Base-by-base conservation (phyloP, 2,329 filamentous ascomycete species). In the Exophiala bonariae region DNA sequence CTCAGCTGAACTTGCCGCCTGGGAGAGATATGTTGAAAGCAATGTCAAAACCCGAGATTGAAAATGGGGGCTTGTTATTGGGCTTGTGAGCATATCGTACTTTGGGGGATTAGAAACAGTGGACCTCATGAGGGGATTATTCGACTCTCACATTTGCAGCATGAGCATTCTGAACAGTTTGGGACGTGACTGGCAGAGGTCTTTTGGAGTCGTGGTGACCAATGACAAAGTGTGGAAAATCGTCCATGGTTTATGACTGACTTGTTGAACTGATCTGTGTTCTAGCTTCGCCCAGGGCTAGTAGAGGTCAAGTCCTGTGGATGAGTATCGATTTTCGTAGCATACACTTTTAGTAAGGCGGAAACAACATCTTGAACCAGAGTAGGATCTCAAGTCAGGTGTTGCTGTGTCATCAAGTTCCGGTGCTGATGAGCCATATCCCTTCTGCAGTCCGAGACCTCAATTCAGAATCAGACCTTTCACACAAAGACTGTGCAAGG, bases 51-150 rank as follows among this genome's bases (percentile, higher is more conserved):
- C 78, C 41, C 78, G 72, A 20, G 77, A 75, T 55, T 83, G 81
- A 60, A 84, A 85, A 57, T 75, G 68, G 20, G 75, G 61, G 14
- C 78, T 84, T 2, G 81, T 83, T 52, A 85, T 80, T 7, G 80
- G 78, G 18, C 75, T 76, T 2, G 81, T 83, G 51, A 85, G 67
- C 74, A 85, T 77, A 61, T 85, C 81, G 75, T 85, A 85, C 79
- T 82, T 59, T n/a, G 52, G 43, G 19, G 32, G 9, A 47, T 59
- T 38, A 61, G 54, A 44, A 41, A 39, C 33, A 14, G 18, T 7
- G 17, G 14, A 37, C 7, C 8, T 20, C 3, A 49, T 22, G 23
- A 32, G 14, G 36, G n/a, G 31, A 31, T 28, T n/a, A 36, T 50
- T 26, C 39, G 49, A 50, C 44, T 42, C 67, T 54, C 63, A 80